Evolutionary conservation across 2,329 filamentous ascomycete species (phyloP).

Genomic region (Colletotrichum tabaci): DNA sequence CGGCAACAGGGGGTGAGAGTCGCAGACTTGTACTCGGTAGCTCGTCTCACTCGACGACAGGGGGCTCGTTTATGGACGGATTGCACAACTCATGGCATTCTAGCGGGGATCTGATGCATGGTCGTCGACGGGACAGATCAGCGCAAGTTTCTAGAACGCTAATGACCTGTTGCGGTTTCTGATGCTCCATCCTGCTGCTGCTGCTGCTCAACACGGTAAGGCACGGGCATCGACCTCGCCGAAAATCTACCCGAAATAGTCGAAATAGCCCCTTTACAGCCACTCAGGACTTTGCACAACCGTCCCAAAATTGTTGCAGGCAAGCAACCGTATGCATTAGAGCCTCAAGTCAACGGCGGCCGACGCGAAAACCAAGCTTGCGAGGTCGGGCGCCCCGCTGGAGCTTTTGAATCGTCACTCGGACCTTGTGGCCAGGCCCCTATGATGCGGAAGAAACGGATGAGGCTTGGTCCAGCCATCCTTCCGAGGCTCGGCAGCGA

Average conservation of each 20-base stretch:
- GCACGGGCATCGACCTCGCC: slow-evolving; percentile 20
- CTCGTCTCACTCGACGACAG: slow-evolving; percentile 19
- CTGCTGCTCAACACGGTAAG: slow-evolving; percentile 1
- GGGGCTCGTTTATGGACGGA: slow-evolving; percentile 31
- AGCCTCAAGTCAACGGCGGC: slow-evolving; percentile 30
- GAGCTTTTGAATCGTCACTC: slow-evolving; percentile 24
- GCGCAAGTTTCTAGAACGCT: slow-evolving; percentile 26
- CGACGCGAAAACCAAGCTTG: slow-evolving; percentile 8
- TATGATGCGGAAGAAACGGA: background rate
- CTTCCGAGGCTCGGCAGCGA: background rate
- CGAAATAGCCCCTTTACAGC: background rate
- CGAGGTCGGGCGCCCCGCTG: slow-evolving; percentile 5
- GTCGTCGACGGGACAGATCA: slow-evolving; percentile 21
- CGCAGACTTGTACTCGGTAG: slow-evolving; percentile 4
- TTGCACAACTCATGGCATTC: slow-evolving; percentile 37
- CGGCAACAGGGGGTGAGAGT: slow-evolving; percentile 27
- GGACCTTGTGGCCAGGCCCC: slow-evolving; percentile 18
- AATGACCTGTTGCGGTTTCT: slow-evolving; percentile 3
- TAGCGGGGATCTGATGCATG: slow-evolving; percentile 22
- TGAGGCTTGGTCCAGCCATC: slow-evolving; percentile 4
- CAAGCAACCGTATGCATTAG: slow-evolving; percentile 13
- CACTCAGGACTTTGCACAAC: slow-evolving; percentile 13
- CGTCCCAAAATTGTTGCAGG: background rate
- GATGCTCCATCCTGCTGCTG: too few relatives aligned
- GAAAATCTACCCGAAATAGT: background rate